These are phyloP conservation scores for Acacia acuminata DNA, from an alignment of 306 rosid species.

Conservation along the genomic window DNA sequence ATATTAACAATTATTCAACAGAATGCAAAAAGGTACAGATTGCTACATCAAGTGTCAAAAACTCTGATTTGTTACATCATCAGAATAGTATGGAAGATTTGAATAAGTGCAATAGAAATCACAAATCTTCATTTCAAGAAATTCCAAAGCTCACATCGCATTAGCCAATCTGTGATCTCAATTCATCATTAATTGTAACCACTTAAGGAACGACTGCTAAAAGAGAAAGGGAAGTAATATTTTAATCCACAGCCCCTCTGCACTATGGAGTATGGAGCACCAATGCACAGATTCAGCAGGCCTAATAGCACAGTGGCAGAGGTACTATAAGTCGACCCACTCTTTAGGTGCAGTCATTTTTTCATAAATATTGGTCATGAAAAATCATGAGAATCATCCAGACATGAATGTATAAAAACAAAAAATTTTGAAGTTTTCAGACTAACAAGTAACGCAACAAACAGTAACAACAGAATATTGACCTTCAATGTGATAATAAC, in stretches of 20 bases:
- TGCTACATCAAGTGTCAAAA: slow-evolving; percentile 6
- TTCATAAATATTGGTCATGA: slow-evolving; percentile 11
- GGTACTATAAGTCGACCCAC: not conserved
- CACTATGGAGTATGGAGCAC: not conserved
- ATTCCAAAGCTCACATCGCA: slow-evolving; percentile 15
- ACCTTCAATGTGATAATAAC: slow-evolving; percentile 1
- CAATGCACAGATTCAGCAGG: not conserved
- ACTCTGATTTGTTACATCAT: slow-evolving; percentile 14
- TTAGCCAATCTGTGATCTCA: slow-evolving; percentile 21
- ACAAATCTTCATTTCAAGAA: slow-evolving; percentile 10
- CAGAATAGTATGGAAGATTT: not conserved
- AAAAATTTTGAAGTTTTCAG: slow-evolving; percentile 14
- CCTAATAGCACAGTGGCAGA: not conserved
- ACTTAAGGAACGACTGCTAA: not conserved
- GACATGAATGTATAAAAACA: slow-evolving; percentile 12
- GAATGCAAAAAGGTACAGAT: slow-evolving; percentile 12
- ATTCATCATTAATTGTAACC: slow-evolving; percentile 4
- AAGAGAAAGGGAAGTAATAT: slow-evolving; percentile 3
- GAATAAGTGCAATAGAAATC: slow-evolving; percentile 10
- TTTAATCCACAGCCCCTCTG: not conserved
- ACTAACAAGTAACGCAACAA: slow-evolving; percentile 10
- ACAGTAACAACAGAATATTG: slow-evolving; percentile 14
- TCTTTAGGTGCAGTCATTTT: slow-evolving; percentile 11
- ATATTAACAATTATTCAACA: slow-evolving; percentile 21
- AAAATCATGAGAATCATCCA: slow-evolving; percentile 1